A percentile compares a stretch with the other conserved stretches of the same genome.
Conservation (phyloP, 2,329 filamentous ascomycete species). For the Paramyrothecium roridum region DNA sequence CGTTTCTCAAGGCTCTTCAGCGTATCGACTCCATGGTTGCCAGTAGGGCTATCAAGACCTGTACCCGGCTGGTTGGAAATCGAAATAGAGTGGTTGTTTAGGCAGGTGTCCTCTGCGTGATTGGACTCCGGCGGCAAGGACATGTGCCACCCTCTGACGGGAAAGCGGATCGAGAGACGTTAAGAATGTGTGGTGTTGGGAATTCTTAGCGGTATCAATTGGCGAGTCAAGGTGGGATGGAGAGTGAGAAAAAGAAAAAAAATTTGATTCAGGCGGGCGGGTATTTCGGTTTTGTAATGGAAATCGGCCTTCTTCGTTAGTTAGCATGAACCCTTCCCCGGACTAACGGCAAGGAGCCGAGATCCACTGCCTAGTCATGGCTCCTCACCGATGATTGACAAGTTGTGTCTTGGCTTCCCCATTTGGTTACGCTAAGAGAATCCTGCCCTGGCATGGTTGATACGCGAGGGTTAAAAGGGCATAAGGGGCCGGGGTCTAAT, state of each 20-base stretch:
- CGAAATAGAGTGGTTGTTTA: slow-evolving; percentile 19
- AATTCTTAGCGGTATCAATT: neutral
- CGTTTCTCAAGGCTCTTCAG: neutral
- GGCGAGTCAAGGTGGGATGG: too few relatives aligned
- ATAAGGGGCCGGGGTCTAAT: too few relatives aligned
- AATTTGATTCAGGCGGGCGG: neutral
- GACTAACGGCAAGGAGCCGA: neutral
- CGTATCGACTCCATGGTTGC: neutral
- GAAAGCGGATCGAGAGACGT: neutral
- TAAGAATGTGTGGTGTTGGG: neutral
- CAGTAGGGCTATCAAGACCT: neutral
- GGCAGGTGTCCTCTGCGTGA: slow-evolving; percentile 26
- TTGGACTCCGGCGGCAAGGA: neutral
- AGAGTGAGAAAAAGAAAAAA: neutral
- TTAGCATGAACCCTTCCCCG: neutral
- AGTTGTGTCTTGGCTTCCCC: neutral
- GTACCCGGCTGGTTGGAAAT: slow-evolving; percentile 5
- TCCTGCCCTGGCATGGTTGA: too few relatives aligned
- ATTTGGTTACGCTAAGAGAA: neutral
- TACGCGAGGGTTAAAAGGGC: too few relatives aligned
- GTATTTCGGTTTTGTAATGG: neutral
- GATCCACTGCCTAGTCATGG: neutral
- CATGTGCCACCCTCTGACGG: neutral
- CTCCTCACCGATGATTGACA: neutral
- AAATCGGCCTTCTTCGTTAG: neutral